These are phyloP conservation scores for Russula foetens DNA, from an alignment of 768 basidiomycete species.

Conservation along the genomic window DNA sequence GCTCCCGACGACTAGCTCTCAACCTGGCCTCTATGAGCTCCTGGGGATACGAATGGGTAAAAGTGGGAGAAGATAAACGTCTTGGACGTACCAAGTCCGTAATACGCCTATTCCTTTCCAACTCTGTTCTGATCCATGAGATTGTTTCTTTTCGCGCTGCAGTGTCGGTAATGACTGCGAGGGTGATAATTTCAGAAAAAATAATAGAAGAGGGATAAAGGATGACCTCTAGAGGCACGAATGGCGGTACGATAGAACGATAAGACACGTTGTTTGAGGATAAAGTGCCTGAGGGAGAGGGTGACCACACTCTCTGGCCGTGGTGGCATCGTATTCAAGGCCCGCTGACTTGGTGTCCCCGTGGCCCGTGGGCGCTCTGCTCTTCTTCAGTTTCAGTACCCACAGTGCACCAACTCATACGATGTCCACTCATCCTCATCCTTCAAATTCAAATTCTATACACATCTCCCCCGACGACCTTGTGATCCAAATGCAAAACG, in stretches of 20 bases:
- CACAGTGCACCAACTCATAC: not conserved
- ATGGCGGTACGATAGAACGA: conserved; percentile 59
- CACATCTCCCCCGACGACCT: conserved; percentile 1
- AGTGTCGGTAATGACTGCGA: conserved; percentile 54
- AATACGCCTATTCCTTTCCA: conserved; percentile 53
- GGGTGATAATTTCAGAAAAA: conserved; percentile 6
- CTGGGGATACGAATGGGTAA: conserved; percentile 29
- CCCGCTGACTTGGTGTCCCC: not conserved
- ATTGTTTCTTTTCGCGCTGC: conserved; percentile 57
- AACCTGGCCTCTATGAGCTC: conserved; percentile 53
- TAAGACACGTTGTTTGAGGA: conserved; percentile 54
- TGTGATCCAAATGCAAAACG: conserved; percentile 12
- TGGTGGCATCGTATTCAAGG: conserved; percentile 10
- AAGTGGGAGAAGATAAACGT: not conserved
- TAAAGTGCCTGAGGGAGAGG: conserved; percentile 64
- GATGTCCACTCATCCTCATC: conserved; percentile 5
- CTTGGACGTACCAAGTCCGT: conserved; percentile 44
- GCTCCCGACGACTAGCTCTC: conserved; percentile 47
- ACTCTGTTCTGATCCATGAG: conserved; percentile 63
- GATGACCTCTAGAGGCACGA: conserved; percentile 57
- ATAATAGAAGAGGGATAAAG: conserved; percentile 5
- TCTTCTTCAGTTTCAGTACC: conserved; percentile 3
- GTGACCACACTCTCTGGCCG: not conserved
- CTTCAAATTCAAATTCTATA: not conserved
- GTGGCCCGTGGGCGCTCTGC: not conserved